A percentile compares a stretch with the other conserved stretches of the same genome.
Conservation (phyloP, 1,139 yeast genomes). For the Candida dubliniensis region DNA sequence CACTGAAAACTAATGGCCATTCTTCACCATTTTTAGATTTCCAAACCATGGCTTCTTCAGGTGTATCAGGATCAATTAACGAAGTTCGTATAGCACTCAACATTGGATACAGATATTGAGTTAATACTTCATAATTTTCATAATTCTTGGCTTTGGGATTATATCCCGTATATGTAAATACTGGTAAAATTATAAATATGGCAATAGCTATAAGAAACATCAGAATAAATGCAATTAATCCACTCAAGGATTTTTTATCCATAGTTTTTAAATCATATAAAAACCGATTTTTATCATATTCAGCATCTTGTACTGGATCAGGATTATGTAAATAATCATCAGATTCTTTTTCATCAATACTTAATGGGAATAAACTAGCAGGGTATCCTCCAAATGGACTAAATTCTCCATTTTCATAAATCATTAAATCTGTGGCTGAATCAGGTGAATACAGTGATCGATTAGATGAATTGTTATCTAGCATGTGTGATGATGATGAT, state of each 20-base stretch:
- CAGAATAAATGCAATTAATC: slow-evolving; percentile 52
- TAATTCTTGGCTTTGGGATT: slow-evolving; percentile 30
- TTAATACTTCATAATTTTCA: slow-evolving; percentile 42
- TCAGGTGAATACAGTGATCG: slow-evolving; percentile 25
- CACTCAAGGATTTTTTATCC: slow-evolving; percentile 61
- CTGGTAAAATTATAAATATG: slow-evolving; percentile 71
- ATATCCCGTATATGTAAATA: slow-evolving; percentile 69
- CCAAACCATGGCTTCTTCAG: slow-evolving; percentile 48
- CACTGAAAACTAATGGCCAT: slow-evolving; percentile 75
- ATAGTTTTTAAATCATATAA: slow-evolving; percentile 56
- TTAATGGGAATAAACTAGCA: slow-evolving; percentile 80
- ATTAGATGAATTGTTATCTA: slow-evolving; percentile 41
- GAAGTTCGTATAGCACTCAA: slow-evolving; percentile 60
- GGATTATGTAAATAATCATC: slow-evolving; percentile 94
- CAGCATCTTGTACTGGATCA: slow-evolving; percentile 85
- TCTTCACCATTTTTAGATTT: slow-evolving; percentile 52
- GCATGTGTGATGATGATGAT: slow-evolving; percentile 16
- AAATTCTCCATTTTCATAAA: slow-evolving; percentile 36
- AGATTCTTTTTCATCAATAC: slow-evolving; percentile 85
- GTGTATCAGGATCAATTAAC: slow-evolving; percentile 80
- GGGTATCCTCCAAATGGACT: slow-evolving; percentile 97
- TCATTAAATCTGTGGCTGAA: slow-evolving; percentile 14
- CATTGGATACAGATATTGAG: slow-evolving; percentile 60
- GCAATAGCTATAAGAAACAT: slow-evolving; percentile 58
- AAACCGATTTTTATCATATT: slow-evolving; percentile 65